phyloP scores from a whole-genome alignment of 2,329 filamentous ascomycete genomes.

The Pestalotiopsis sp. region DNA sequence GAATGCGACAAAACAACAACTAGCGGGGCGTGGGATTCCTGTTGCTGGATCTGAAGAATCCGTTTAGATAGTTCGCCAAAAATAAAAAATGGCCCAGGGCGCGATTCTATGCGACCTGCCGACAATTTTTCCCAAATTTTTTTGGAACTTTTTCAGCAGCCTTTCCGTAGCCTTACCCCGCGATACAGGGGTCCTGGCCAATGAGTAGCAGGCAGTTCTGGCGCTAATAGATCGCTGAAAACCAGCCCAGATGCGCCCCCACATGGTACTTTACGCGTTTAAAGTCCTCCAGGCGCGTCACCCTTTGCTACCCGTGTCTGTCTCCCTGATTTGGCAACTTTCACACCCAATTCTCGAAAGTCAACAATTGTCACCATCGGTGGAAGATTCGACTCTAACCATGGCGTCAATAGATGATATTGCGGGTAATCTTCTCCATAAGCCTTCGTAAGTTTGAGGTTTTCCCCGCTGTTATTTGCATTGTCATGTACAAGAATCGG shows the following conservation, averaged over 20 bases:
- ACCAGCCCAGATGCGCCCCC: neutral
- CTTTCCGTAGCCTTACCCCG: conserved; percentile 31
- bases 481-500: neutral
- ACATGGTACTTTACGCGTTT: conserved; percentile 36
- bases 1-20: neutral
- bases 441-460: conserved; percentile 48
- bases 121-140: conserved; percentile 12
- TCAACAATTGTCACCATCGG: neutral
- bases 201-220: conserved; percentile 14
- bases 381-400: conserved; percentile 14
- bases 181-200: conserved; percentile 25
- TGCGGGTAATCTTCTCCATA: conserved; percentile 46
- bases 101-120: neutral
- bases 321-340: neutral
- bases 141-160: conserved; percentile 15
- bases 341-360: neutral
- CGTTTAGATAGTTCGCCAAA: neutral
- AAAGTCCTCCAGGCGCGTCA: conserved; percentile 20
- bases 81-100: neutral
- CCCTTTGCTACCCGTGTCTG: neutral
- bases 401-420: conserved; percentile 51
- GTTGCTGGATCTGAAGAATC: neutral
- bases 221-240: neutral
- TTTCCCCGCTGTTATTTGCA: neutral
- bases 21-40: neutral